Evolutionary conservation across 2,329 filamentous ascomycete species (phyloP), one percentile per base, ranked within the genome.

Genomic region (Cucurbitaria berberidis): DNA sequence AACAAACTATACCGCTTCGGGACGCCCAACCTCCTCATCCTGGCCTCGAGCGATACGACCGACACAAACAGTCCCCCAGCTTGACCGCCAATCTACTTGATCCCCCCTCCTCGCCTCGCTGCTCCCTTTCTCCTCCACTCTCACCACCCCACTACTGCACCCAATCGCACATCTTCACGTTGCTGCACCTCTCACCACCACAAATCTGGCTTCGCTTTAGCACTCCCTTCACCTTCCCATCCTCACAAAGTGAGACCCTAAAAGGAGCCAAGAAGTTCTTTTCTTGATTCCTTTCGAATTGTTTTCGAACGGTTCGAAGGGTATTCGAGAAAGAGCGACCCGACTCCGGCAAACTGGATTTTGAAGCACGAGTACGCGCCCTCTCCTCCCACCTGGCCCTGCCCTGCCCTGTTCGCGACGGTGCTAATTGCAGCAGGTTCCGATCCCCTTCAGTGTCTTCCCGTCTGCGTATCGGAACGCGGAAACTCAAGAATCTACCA

Each of bases 391-490:
- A 41, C n/a, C n/a, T n/a, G n/a, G n/a, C n/a, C n/a, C n/a, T n/a
- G n/a, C n/a, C 36, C 16, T 16, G 27, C 22, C 18, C 15, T 16
- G 6, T 11, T 32, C 42, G 24, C 52, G 47, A 42, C 15, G 22
- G 30, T 48, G 51, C 63, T 67, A 46, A 67, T 60, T 43, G 32
- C 38, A 26, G 16, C 61, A 70, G 65, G 68, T 70, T 66, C 93
- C 85, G 69, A 95, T 98, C 82, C 93, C 93, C 83, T 96, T 97
- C 88, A 97, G 92, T 90, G 90, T 97, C 89, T 97, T 98, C 88
- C 93, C 93, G 84, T 96, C 92, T 81, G 91, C 92, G 82, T 98
- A 97, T 86, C 87, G 89, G 81, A 88, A 84, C 84, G 67, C 65
- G 60, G 62, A 60, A 59, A 56, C 72, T 66, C 81, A 77, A 75